Evolutionary conservation across 179 eudicot species (phyloP).

Genomic region (Drosera spatulata): DNA sequence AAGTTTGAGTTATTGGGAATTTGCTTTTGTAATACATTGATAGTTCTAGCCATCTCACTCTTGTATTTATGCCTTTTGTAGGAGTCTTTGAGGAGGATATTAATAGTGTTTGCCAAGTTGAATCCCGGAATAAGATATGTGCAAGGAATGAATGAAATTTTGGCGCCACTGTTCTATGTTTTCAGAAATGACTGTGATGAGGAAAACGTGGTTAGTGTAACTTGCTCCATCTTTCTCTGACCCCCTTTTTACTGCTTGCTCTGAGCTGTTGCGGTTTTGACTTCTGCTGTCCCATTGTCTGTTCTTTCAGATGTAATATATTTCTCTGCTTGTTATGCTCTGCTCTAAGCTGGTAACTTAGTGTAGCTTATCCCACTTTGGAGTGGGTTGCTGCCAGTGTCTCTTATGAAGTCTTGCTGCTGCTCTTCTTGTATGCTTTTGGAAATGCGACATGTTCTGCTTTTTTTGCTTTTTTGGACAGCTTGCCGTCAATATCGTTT

Average conservation of each 20-base stretch:
- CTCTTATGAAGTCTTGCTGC: too few relatives aligned
- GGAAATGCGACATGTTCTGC: background rate
- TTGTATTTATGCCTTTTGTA: constrained; percentile 16
- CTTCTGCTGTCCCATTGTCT: background rate
- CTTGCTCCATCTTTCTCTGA: too few relatives aligned
- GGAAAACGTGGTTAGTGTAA: constrained; percentile 62
- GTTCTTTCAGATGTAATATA: too few relatives aligned
- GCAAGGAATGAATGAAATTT: constrained; percentile 68
- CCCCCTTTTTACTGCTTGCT: too few relatives aligned
- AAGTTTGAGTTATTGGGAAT: constrained; percentile 5
- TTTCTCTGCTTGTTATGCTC: background rate
- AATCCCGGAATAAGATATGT: constrained; percentile 99
- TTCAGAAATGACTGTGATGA: constrained; percentile 81
- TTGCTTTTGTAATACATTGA: background rate
- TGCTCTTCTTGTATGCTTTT: too few relatives aligned
- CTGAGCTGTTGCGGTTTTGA: too few relatives aligned
- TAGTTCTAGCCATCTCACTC: constrained; percentile 2
- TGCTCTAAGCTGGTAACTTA: too few relatives aligned
- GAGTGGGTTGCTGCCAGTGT: background rate
- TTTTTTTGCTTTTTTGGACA: background rate
- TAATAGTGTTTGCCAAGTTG: constrained; percentile 87
- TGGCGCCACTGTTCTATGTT: constrained; percentile 39
- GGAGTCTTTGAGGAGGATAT: constrained; percentile 72
- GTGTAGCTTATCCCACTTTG: too few relatives aligned
- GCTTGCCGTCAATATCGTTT: too few relatives aligned